Evolutionary conservation across 2,329 filamentous ascomycete species (phyloP), one percentile per base, ranked within the genome.

Genomic region (Trichoderma koningii): DNA sequence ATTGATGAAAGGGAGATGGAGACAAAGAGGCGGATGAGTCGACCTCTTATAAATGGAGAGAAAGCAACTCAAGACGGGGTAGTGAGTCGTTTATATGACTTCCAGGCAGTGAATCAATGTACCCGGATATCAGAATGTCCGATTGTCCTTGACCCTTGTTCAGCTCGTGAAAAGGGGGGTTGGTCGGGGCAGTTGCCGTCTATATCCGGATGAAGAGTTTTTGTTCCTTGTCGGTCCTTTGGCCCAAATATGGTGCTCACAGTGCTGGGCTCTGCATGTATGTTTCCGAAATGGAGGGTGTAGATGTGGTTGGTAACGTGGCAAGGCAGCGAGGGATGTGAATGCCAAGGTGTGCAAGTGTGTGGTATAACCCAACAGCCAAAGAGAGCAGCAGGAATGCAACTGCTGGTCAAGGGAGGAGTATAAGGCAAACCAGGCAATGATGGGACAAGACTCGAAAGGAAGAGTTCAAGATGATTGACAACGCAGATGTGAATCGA

Each of bases 361-460:
- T 14, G 52, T 55, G 60, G 41, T 50, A 56, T 48, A 64, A 59
- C 30, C 61, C 59, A 62, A 62, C 59, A 62, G 41, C 59, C 34
- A 51, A 51, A 61, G 47, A 44, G 48, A 47, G 48, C 19, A 53
- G 48, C 47, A 51, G 47, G 57, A 61, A 51, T 61, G 47, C 14
- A 17, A 15, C 5, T 41, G 59, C 38, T 12, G 14, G 50, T n/a
- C 21, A 38, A 34, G 34, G 14, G 34, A 38, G 34, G 26, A 28
- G 48, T 23, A 9, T 17, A 28, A 41, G 56, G 17, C n/a, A 10
- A 19, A 19, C n/a, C n/a, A 17, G 56, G 42, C 51, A 38, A 47
- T 30, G 50, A 55, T 2, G 42, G n/a, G 12, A 28, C 26, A 19
- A 23, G 6, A 34, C 14, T 42, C 2, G 28, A 21, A 26, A 26